Evolutionary conservation across 2,329 filamentous ascomycete genomes (phyloP).

Genomic region (Aspergillus eucalypticola): DNA sequence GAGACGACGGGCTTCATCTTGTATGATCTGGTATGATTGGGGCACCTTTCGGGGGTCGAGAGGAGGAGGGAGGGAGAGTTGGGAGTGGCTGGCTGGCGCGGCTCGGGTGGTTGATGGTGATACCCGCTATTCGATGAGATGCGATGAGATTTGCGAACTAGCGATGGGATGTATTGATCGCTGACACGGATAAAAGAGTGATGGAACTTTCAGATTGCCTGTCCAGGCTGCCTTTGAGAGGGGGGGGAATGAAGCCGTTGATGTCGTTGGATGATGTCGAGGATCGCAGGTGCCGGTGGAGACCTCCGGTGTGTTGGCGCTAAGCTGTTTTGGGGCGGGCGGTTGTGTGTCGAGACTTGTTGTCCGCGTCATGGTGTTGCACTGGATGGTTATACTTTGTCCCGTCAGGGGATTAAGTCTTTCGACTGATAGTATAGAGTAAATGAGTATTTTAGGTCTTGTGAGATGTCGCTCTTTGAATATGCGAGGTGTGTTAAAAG

Average conservation of each 20-base stretch:
- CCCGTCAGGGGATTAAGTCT: neutral
- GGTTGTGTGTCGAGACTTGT: neutral
- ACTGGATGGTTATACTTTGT: neutral
- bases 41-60: neutral
- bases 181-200: too few species aligned
- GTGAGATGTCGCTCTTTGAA: neutral
- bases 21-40: slow-evolving; percentile 28
- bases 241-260: neutral
- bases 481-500: neutral
- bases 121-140: too few species aligned
- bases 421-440: neutral
- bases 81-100: slow-evolving; percentile 1
- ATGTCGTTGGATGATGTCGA: slow-evolving; percentile 1
- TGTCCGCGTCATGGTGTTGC: neutral
- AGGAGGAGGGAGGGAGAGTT: neutral
- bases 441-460: too few species aligned
- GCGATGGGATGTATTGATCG: too few species aligned
- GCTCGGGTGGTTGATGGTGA: neutral
- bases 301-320: neutral
- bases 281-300: neutral
- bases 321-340: neutral
- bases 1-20: slow-evolving; percentile 94
- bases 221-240: neutral
- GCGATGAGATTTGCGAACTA: too few species aligned
- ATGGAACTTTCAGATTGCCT: neutral